Evolutionary conservation across 108 stramenopile genomes (phyloP).

Genomic region (Chaetoceros muelleri): DNA sequence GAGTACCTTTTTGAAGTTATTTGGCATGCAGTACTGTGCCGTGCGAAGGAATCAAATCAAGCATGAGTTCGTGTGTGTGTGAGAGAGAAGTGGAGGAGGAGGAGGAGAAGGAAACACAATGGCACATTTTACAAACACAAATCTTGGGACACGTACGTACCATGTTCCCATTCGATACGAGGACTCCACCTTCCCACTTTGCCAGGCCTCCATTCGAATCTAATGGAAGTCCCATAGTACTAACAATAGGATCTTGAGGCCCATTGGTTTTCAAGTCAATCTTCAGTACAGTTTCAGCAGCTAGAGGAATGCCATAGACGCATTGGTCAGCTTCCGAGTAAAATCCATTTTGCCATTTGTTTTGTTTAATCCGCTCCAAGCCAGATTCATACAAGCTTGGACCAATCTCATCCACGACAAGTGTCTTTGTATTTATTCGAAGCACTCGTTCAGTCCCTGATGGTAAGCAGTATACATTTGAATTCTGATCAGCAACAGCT

Average conservation of each 20-base stretch:
- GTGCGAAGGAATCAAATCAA: too few species aligned
- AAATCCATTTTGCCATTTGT: slow-evolving; percentile 89
- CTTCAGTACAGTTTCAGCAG: slow-evolving; percentile 49
- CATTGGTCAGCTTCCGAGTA: slow-evolving; percentile 41
- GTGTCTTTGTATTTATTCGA: slow-evolving; percentile 27
- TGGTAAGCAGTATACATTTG: slow-evolving; percentile 39
- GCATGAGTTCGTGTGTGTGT: too few species aligned
- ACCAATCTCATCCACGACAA: slow-evolving; percentile 34
- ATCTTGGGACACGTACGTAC: too few species aligned
- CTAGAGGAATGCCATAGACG: slow-evolving; percentile 74
- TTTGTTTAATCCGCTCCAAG: slow-evolving; percentile 55
- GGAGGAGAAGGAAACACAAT: too few species aligned
- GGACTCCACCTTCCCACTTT: slow-evolving; percentile 79
- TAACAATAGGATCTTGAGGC: slow-evolving; percentile 27
- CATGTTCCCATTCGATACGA: slow-evolving; percentile 53
- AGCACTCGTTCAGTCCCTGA: slow-evolving; percentile 27
- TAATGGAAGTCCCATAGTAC: slow-evolving; percentile 48
- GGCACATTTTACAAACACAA: too few species aligned
- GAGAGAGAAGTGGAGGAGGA: too few species aligned
- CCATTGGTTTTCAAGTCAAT: slow-evolving; percentile 7
- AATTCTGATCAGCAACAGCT: slow-evolving; percentile 27
- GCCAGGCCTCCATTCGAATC: slow-evolving; percentile 36
- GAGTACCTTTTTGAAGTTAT: slow-evolving; percentile 3
- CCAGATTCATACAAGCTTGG: slow-evolving; percentile 49
- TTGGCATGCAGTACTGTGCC: slow-evolving; percentile 53